phyloP scores from a whole-genome alignment of 2,329 filamentous ascomycete species.

The Blastomyces gilchristii region DNA sequence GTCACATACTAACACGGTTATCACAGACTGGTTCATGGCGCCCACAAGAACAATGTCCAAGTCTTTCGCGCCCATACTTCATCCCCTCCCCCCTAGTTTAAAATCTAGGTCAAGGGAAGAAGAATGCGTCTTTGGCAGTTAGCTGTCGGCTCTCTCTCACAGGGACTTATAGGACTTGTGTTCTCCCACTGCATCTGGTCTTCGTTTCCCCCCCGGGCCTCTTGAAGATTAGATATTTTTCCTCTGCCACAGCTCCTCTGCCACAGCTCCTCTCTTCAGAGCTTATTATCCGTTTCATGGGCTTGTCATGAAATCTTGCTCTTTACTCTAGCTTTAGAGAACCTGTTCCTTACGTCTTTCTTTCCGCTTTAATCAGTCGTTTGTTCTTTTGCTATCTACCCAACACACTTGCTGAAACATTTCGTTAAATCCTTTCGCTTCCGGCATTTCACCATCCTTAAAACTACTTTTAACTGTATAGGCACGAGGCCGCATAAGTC shows the following conservation, averaged over 20 bases:
- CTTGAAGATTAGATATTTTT: not conserved
- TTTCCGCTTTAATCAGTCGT: not conserved
- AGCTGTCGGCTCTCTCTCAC: not conserved
- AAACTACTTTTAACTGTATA: not conserved
- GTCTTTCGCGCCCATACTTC: not conserved
- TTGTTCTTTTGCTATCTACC: not conserved
- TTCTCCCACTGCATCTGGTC: not conserved
- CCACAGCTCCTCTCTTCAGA: not conserved
- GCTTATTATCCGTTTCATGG: not conserved
- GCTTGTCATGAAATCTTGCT: not conserved
- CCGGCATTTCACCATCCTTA: not conserved
- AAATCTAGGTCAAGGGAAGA: not conserved
- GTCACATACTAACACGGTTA: not conserved
- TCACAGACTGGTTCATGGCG: not conserved
- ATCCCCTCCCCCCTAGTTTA: not conserved
- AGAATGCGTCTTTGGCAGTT: not conserved
- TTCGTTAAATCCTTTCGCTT: not conserved
- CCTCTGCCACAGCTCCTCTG: not conserved
- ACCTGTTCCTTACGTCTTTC: not conserved
- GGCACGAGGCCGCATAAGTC: not conserved
- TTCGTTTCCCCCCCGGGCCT: not conserved
- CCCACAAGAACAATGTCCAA: not conserved
- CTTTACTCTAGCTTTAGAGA: not conserved
- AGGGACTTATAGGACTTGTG: not conserved
- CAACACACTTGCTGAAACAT: not conserved